Evolutionary conservation across 2,329 filamentous ascomycete genomes (phyloP), one percentile per base, ranked within the genome.

Genomic region (Metarhizium sp.): DNA sequence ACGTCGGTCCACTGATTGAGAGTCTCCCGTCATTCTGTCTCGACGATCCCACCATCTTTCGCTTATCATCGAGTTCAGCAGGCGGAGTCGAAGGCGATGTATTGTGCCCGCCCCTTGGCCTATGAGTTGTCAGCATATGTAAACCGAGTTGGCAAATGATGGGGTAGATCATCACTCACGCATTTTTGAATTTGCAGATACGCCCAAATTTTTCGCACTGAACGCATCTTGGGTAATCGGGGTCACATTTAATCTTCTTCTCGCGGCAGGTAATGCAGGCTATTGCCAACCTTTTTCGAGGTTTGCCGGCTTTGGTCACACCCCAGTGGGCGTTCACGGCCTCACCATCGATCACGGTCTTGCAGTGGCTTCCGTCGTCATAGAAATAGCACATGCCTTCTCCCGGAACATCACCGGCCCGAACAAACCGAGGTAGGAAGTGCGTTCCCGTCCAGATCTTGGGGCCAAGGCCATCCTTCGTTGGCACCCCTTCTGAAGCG

Each of bases 181-280:
- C 88, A 72, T 88, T 89, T 72, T 90, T 88, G 66, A 90, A 91
- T 71, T 86, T 86, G 80, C 92, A 96, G 18, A 87, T 78, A 50
- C 90, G 81, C 55, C 91, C 90, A 66, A 92, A 92, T 73, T 95
- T 96, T 67, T 94, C 87, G 69, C 92, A 96, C 71, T 96, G 91
- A 54, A 92, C 82, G 64, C 92, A 96, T 62, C 90, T 90, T 43
- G 88, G 88, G 60, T 84, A 87, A 63, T 92, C 90, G 1, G 91
- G 92, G 61, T 96, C 90, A 66, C 92, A 96, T 71, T 95, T 96
- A 74, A 96, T 95, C 78, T 96, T 96, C 82, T 96, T 96, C 73
- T 96, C 91, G 52, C 92, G 83, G 69, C 92, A 96, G 13, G 90
- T 94, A 57, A 95, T 79, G 67, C 92, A 96, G n/a, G 90, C 90